Evolutionary conservation across 495 filamentous ascomycete species (phyloP), one percentile per base, ranked within the genome.

Genomic region (Lasiosphaeria ovina): DNA sequence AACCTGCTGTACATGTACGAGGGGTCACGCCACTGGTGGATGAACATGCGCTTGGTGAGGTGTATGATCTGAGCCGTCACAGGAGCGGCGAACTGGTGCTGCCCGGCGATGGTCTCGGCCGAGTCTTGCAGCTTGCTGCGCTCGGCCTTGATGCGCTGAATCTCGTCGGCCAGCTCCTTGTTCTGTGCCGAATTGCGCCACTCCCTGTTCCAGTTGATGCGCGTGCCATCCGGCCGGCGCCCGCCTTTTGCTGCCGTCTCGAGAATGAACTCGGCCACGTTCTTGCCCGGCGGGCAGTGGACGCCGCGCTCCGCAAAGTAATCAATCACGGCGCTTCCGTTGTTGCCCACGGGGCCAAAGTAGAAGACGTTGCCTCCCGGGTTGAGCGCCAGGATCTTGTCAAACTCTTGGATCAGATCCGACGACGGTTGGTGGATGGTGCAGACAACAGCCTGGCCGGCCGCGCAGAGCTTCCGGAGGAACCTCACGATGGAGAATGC

Each of bases 191-290:
- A 89, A 10, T 85, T 81, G 38, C 83, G 83, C 93, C 93, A 97
- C 40, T 87, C 83, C 42, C 86, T 77, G 54, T 84, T 80, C 93
- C 93, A 97, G 68, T 96, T 88, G 58, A 88, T 84, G 44, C 87
- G 83, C 6, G 81, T 83, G 60, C 89, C 90, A 86, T 81, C 91
- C 77, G 34, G 85, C 77, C 67, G 72, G 61, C 69, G 83, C 84
- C 62, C 87, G 76, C 54, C 86, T 79, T 89, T 90, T 6, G 88
- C 85, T 35, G 89, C 89, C 0, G 87, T 89, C 64, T 95, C 90
- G 3, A 96, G 79, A 40, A 96, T 89, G 72, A 92, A 93, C 69
- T 96, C 92, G 34, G 92, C 92, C 11, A 90, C 81, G 69, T 95
- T 95, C 17, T 71, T 74, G 10, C 85, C 85, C 51, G 89, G 91